Conservation (phyloP, 805 yeast genomes). For the Candida yuanshanica region DNA sequence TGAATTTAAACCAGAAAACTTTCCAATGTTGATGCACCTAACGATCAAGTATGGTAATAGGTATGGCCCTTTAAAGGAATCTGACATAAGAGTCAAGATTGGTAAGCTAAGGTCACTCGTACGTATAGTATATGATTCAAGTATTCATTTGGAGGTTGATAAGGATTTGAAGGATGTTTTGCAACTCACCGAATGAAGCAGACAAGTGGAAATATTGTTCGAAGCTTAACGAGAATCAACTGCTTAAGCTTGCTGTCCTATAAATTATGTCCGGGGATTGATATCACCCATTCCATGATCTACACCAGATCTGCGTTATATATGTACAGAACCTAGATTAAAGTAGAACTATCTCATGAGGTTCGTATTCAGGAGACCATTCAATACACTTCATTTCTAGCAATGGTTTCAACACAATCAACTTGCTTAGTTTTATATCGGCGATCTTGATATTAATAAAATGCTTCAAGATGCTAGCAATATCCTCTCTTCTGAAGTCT, state of each 20-base stretch:
- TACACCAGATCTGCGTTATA: not conserved
- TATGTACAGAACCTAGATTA: not conserved
- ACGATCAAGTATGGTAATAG: constrained; percentile 13
- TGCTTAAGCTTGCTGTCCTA: no score
- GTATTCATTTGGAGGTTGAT: not conserved
- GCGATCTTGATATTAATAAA: not conserved
- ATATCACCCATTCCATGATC: no score
- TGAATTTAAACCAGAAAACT: constrained; percentile 4
- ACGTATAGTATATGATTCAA: not conserved
- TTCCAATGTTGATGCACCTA: constrained; percentile 11
- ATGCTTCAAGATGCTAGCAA: not conserved
- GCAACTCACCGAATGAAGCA: no score
- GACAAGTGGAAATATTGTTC: no score
- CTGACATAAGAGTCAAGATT: constrained; percentile 11
- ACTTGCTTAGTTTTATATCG: not conserved
- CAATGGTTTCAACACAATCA: not conserved
- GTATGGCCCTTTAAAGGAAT: constrained; percentile 17
- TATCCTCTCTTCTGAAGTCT: not conserved
- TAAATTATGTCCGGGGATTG: no score
- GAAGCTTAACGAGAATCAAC: no score
- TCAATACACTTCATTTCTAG: not conserved
- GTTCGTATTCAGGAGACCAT: not conserved
- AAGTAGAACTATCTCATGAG: not conserved
- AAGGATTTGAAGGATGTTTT: not conserved
- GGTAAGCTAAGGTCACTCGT: constrained; percentile 1